These are phyloP conservation scores for Penicillium fuscoglaucum DNA, from an alignment of 2,329 filamentous ascomycete species.

Conservation along the genomic window DNA sequence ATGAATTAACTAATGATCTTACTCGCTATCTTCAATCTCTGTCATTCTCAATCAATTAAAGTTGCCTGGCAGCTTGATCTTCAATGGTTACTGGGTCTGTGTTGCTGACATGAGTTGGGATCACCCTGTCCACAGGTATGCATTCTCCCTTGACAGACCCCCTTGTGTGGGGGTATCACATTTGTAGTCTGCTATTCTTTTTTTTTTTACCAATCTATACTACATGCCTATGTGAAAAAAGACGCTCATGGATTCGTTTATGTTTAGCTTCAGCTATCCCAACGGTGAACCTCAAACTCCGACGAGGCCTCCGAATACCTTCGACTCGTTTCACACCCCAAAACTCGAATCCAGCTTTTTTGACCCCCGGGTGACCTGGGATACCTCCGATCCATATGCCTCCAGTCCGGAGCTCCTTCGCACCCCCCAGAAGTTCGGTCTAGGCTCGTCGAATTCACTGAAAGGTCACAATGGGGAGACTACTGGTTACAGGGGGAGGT, in stretches of 20 bases:
- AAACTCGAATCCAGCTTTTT: slow-evolving; percentile 51
- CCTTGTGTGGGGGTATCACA: slow-evolving; percentile 20
- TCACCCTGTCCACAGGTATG: slow-evolving; percentile 49
- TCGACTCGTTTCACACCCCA: slow-evolving; percentile 46
- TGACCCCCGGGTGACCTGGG: slow-evolving; percentile 49
- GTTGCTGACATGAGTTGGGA: slow-evolving; percentile 51
- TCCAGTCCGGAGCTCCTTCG: slow-evolving; percentile 49
- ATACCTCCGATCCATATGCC: slow-evolving; percentile 48
- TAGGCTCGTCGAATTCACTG: slow-evolving; percentile 35
- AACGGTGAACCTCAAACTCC: slow-evolving; percentile 49
- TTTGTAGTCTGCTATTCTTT: slow-evolving; percentile 1
- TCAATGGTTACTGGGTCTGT: slow-evolving; percentile 39
- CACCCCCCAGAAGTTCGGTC: slow-evolving; percentile 42
- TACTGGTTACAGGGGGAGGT: slow-evolving; percentile 21
- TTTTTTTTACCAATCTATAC: slow-evolving; percentile 3
- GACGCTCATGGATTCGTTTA: slow-evolving; percentile 37
- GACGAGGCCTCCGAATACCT: slow-evolving; percentile 46
- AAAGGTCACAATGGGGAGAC: slow-evolving; percentile 18
- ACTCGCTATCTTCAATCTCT: not conserved
- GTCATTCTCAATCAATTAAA: slow-evolving; percentile 22
- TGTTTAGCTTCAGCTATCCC: slow-evolving; percentile 48
- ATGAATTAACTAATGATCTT: slow-evolving; percentile 9
- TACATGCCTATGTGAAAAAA: slow-evolving; percentile 7
- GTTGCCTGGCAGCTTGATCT: slow-evolving; percentile 38
- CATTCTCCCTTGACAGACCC: slow-evolving; percentile 14